Evolutionary conservation across 2,329 filamentous ascomycete species (phyloP).

Genomic region (Colletotrichum acutatum): DNA sequence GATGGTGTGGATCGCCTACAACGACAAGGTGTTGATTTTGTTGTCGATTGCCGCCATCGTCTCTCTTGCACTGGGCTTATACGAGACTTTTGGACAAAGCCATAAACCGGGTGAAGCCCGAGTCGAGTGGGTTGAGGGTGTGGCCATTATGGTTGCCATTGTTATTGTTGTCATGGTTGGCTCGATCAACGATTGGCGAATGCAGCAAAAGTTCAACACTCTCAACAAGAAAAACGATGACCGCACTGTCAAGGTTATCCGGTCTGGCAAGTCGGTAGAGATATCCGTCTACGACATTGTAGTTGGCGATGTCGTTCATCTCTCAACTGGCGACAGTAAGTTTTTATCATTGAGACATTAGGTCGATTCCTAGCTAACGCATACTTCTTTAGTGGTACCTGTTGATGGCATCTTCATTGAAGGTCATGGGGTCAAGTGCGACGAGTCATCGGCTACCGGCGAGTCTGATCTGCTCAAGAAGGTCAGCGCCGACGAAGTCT

Average conservation of each 20-base stretch:
- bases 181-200: slow-evolving; percentile 71
- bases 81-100: slow-evolving; percentile 67
- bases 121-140: slow-evolving; percentile 72
- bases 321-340: slow-evolving; percentile 71
- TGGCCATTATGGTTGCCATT: slow-evolving; percentile 71
- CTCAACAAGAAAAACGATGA: slow-evolving; percentile 70
- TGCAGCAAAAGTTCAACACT: slow-evolving; percentile 69
- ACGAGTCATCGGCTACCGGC: slow-evolving; percentile 77
- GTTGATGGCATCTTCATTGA: slow-evolving; percentile 74
- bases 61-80: slow-evolving; percentile 76
- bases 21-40: slow-evolving; percentile 79
- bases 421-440: slow-evolving; percentile 74
- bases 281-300: slow-evolving; percentile 73
- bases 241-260: slow-evolving; percentile 69
- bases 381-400: slow-evolving; percentile 57
- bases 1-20: slow-evolving; percentile 76
- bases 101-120: slow-evolving; percentile 51
- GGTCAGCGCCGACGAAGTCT: slow-evolving; percentile 67
- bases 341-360: background rate
- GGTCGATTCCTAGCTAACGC: background rate
- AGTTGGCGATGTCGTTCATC: slow-evolving; percentile 73
- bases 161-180: slow-evolving; percentile 70
- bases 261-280: slow-evolving; percentile 70
- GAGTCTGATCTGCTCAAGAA: slow-evolving; percentile 78
- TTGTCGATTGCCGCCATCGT: slow-evolving; percentile 75